phyloP scores from a whole-genome alignment of 257 asterid genomes.

The Capsicum pubescens region DNA sequence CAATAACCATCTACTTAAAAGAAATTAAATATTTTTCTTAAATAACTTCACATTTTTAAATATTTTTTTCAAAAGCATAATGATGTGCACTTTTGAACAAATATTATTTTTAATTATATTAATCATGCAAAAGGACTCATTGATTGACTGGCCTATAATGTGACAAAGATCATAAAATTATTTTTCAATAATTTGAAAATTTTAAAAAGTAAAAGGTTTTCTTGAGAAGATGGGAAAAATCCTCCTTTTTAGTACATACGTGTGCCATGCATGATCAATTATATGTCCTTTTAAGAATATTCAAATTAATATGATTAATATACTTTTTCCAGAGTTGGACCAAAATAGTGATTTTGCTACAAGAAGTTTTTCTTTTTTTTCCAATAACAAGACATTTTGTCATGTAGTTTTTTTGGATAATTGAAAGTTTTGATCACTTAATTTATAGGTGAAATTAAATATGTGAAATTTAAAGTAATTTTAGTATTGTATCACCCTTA shows the following conservation, averaged over 20 bases:
- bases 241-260: neutral
- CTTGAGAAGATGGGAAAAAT: constrained; percentile 22
- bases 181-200: neutral
- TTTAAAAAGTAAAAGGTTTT: neutral
- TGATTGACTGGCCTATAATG: neutral
- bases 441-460: neutral
- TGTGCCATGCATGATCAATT: constrained; percentile 14
- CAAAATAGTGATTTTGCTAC: constrained; percentile 21
- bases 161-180: neutral
- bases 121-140: constrained; percentile 17
- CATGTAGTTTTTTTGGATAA: neutral
- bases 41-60: neutral
- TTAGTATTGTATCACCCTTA: neutral
- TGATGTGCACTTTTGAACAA: constrained; percentile 21
- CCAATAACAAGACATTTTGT: neutral
- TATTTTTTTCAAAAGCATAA: neutral
- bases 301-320: neutral
- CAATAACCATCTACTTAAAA: neutral
- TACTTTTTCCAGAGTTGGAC: constrained; percentile 10
- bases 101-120: neutral
- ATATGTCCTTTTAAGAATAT: neutral
- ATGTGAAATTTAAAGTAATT: neutral
- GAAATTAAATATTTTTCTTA: too few relatives aligned
- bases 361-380: neutral
- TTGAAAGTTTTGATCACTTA: too few relatives aligned